Evolutionary conservation across 2,329 filamentous ascomycete genomes (phyloP), one percentile per base, ranked within the genome.

Genomic region (Kalmusia sp.): DNA sequence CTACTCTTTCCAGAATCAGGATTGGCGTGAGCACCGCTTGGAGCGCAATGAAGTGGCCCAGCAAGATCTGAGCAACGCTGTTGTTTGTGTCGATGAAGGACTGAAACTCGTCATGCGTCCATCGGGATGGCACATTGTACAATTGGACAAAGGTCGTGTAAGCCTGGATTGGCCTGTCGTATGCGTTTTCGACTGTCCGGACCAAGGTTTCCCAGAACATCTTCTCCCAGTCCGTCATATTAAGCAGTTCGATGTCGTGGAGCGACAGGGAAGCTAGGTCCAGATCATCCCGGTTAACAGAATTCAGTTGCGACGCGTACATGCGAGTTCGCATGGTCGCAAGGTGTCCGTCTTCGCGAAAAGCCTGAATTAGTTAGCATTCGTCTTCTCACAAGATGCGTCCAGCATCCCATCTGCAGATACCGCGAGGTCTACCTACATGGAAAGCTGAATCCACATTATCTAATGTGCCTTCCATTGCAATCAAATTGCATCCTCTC

Each of bases 11-110:
- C 2, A 71, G 61, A 6, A 67, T 66, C 28, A 74, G 46, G 5
- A 80, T 74, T 0, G 77, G 78, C 4, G 71, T 70, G 51, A 82
- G 70, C 5, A 81, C 65, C 1, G 78, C 67, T 46, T 81, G 77
- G 0, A 80, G 59, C 1, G 76, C 73, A n/a, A 82, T 72, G 58
- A 80, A 81, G 58, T 81, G 78, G 6, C 76, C 70, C 4, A 81
- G 70, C 4, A 82, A 63, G 3, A 81, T 73, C 24, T 76, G 77
- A 1, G 77, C 71, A 3, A 77, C 57, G 38, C 62, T 62, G 47
- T 82, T 81, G 33, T 65, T 62, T 0, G 76, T 69, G 35, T 77
- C 68, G 52, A 80, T 70, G 61, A 82, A 80, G 1, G 68, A 64
- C 35, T 74, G 69, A 53, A 82, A 81, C 15, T 74, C 63, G 2